These are phyloP conservation scores for Trichosporon asahii DNA, from an alignment of 1,284 basidiomycete species.

Conservation along the genomic window DNA sequence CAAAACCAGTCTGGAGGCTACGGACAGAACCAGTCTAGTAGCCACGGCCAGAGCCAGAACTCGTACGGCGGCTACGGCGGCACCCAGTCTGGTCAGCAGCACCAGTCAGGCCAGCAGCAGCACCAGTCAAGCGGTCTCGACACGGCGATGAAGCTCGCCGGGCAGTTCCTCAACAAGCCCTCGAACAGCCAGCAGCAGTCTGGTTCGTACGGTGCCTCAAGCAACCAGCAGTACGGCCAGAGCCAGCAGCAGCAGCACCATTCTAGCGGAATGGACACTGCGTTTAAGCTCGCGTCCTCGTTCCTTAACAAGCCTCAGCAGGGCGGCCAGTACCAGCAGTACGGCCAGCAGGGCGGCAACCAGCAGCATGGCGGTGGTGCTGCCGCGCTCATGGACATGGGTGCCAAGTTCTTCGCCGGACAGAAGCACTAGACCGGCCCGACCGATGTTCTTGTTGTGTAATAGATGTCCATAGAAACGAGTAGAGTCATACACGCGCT, in stretches of 20 bases:
- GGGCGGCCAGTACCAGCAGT: neutral
- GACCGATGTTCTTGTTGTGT: neutral
- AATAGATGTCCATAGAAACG: neutral
- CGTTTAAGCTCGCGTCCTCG: neutral
- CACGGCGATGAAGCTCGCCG: conserved; percentile 4
- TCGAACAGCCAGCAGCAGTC: neutral
- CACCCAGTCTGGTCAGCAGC: neutral
- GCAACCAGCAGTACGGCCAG: neutral
- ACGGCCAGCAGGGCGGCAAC: neutral
- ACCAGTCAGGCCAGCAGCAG: neutral
- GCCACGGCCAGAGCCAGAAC: neutral
- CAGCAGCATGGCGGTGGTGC: conserved; percentile 5
- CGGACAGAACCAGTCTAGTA: neutral
- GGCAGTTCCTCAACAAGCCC: neutral
- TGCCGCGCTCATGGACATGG: conserved; percentile 7
- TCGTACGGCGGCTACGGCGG: neutral
- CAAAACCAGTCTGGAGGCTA: neutral
- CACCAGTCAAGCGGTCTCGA: conserved; percentile 1
- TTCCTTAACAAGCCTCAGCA: neutral
- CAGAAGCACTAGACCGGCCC: neutral
- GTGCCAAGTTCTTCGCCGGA: neutral
- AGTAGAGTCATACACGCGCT: neutral
- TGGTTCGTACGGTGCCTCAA: neutral
- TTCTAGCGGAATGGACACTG: neutral
- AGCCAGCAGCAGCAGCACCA: conserved; percentile 1